Percentiles rank a stretch among this genome's conserved stretches.
Conservation (phyloP, 106 monocot species). For the Narthecium ossifragum region DNA sequence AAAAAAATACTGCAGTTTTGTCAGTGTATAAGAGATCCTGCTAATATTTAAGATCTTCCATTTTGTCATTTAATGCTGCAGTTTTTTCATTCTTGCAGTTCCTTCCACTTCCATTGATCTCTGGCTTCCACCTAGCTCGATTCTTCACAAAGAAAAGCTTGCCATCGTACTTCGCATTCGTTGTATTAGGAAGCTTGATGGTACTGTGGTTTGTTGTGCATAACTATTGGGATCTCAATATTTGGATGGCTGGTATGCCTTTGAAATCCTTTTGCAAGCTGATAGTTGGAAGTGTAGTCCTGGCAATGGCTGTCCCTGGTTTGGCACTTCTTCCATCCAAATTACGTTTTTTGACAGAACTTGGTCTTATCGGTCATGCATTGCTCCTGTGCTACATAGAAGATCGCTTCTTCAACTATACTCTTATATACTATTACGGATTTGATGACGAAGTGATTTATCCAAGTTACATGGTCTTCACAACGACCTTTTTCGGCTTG, state of each 20-base stretch:
- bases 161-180: constrained; percentile 77
- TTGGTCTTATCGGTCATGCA: constrained; percentile 79
- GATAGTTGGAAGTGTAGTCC: constrained; percentile 52
- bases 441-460: constrained; percentile 94
- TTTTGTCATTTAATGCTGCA: constrained; percentile 1
- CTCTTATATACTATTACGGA: constrained; percentile 81
- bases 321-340: constrained; percentile 80
- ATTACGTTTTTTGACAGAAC: constrained; percentile 67
- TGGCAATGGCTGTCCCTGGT: constrained; percentile 89
- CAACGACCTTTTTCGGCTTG: constrained; percentile 74
- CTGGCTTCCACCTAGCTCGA: constrained; percentile 79
- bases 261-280: constrained; percentile 88
- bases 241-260: constrained; percentile 95
- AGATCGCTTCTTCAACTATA: constrained; percentile 88
- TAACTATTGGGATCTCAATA: constrained; percentile 97
- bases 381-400: constrained; percentile 90
- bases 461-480: constrained; percentile 90
- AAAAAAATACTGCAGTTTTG: background rate
- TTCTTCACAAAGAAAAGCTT: constrained; percentile 92
- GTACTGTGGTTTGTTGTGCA: constrained; percentile 93
- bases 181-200: constrained; percentile 73
- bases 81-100: constrained; percentile 54
- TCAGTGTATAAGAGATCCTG: background rate
- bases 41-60: background rate
- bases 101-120: constrained; percentile 79